Conservation (phyloP, 106 monocot species). For the Dioscorea dumetorum region DNA sequence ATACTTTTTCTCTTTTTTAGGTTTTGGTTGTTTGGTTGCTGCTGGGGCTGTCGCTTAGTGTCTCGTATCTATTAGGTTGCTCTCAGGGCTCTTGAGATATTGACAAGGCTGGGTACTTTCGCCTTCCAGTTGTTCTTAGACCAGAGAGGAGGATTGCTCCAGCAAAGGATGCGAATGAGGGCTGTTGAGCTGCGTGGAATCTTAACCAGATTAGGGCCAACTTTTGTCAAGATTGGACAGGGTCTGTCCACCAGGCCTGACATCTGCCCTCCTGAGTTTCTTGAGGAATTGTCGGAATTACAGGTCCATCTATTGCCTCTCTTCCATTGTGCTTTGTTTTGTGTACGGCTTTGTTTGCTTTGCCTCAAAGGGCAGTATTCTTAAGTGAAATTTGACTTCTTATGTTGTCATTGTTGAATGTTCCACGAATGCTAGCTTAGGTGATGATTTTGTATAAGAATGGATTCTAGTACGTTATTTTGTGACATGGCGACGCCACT, state of each 20-base stretch:
- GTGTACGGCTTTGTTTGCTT: too few species aligned
- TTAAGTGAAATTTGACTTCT: too few species aligned
- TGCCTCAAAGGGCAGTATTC: too few species aligned
- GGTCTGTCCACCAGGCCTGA: constrained; percentile 95
- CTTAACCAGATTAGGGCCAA: constrained; percentile 78
- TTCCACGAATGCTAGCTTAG: too few species aligned
- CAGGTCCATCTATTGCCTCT: constrained; percentile 36
- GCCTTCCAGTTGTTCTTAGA: constrained; percentile 60
- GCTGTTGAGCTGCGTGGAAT: constrained; percentile 56
- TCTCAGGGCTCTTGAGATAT: constrained; percentile 46
- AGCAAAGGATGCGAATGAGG: constrained; percentile 44
- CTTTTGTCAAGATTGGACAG: constrained; percentile 99
- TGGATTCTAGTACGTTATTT: too few species aligned
- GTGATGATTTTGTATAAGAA: too few species aligned
- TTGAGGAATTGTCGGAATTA: constrained; percentile 90
- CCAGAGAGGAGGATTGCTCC: constrained; percentile 39
- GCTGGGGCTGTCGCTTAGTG: too few species aligned
- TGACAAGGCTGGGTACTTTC: constrained; percentile 59
- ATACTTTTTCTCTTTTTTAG: too few species aligned
- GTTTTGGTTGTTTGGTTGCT: not conserved
- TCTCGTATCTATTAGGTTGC: constrained; percentile 25
- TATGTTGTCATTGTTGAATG: too few species aligned
- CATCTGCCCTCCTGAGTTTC: constrained; percentile 88
- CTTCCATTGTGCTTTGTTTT: not conserved
- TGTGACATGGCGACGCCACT: too few species aligned